Evolutionary conservation across 2,329 filamentous ascomycete species (phyloP).

Genomic region (Pseudogymnoascus sp.): DNA sequence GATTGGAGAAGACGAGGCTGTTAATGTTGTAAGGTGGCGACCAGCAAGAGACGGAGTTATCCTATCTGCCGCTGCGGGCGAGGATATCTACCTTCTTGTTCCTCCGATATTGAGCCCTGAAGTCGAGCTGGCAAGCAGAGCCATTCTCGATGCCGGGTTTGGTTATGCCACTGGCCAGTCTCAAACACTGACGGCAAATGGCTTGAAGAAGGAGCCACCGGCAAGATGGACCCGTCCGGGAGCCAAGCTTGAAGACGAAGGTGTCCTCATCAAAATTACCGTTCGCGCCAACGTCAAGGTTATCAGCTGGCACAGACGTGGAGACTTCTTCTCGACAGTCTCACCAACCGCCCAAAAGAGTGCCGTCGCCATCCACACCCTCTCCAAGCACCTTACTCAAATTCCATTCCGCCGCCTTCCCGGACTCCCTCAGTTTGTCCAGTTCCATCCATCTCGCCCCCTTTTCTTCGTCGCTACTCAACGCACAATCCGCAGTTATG

Average conservation of each 20-base stretch:
- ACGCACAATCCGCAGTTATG: slow-evolving; percentile 86
- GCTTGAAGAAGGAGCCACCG: slow-evolving; percentile 63
- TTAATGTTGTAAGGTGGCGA: slow-evolving; percentile 84
- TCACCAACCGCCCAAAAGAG: slow-evolving; percentile 70
- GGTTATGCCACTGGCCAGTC: slow-evolving; percentile 72
- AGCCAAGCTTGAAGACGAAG: slow-evolving; percentile 62
- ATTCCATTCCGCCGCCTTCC: slow-evolving; percentile 77
- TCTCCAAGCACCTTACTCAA: slow-evolving; percentile 91
- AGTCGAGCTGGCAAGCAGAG: slow-evolving; percentile 65
- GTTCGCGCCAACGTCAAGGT: slow-evolving; percentile 77
- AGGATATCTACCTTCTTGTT: slow-evolving; percentile 78
- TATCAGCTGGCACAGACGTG: slow-evolving; percentile 86
- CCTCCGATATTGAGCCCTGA: slow-evolving; percentile 67
- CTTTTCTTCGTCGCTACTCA: slow-evolving; percentile 96
- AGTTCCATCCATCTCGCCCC: slow-evolving; percentile 89
- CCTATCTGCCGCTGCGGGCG: slow-evolving; percentile 74
- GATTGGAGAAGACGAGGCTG: slow-evolving; percentile 67
- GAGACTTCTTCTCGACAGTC: slow-evolving; percentile 90
- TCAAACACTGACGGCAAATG: slow-evolving; percentile 42
- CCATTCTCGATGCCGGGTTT: slow-evolving; percentile 80
- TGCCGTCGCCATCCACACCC: slow-evolving; percentile 87
- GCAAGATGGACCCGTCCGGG: slow-evolving; percentile 80
- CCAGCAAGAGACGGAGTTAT: slow-evolving; percentile 75
- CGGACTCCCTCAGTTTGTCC: slow-evolving; percentile 74
- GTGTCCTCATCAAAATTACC: slow-evolving; percentile 73